Base-by-base conservation (phyloP, 2,329 filamentous ascomycete species). In the Blastomyces silverae region DNA sequence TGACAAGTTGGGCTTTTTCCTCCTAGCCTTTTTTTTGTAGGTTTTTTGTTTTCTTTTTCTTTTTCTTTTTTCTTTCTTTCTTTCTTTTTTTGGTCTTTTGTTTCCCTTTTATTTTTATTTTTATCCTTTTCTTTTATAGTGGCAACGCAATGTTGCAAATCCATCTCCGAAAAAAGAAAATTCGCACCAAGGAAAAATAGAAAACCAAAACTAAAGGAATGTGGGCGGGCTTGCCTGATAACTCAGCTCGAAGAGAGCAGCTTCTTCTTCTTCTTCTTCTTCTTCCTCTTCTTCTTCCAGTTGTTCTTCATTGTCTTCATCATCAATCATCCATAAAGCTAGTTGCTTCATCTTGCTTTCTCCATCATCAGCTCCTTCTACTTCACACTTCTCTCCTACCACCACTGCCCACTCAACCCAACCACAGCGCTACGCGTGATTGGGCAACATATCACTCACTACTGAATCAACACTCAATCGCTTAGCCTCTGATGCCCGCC, bases 401-500 rank as follows among this genome's bases (percentile, higher is more conserved):
- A 34, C 31, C 31, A 34, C 31, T 34, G 5, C 31, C 4, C 31
- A 34, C 31, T 34, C 31, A 31, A 22, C 53, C 15, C 31, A 55
- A 6, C 1, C 22, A 34, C 13, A 15, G 22, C 22, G 20, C 13
- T 52, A 52, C 22, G 50, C 50, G 25, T 52, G 22, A 2, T 28
- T 52, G 3, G 50, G 22, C 7, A 52, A 52, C 11, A 22, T 5
- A 17, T 22, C 50, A 17, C 13, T 52, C 3, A 11, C 50, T 5
- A 22, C 22, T 11, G 50, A 52, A 52, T 28, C 50, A 52, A 55
- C 31, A 44, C 67, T 69, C 37, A 61, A 48, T 48, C 66, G 57
- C 52, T 78, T 81, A 53, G 75, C 78, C 67, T 87, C 85, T 15
- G 85, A 88, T 56, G 75, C 74, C 34, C 83, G 80, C 28, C 84